These are phyloP conservation scores for Phyllostachys edulis DNA, from an alignment of 176 grass and related monocot species.

Conservation along the genomic window DNA sequence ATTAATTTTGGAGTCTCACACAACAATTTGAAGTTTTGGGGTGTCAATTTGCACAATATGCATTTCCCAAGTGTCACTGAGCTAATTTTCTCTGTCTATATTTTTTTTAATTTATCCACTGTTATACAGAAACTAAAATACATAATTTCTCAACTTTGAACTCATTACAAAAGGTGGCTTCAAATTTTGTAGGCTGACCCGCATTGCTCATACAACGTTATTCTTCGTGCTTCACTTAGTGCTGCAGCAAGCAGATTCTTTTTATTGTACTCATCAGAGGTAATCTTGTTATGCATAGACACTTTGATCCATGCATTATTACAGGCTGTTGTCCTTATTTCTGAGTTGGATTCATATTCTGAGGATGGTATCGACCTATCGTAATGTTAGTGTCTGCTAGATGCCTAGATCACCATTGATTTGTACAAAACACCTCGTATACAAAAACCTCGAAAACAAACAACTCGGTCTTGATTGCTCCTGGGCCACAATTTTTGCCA, in stretches of 20 bases:
- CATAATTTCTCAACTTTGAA: slow-evolving; percentile 29
- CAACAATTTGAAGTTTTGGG: not conserved
- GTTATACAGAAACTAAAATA: slow-evolving; percentile 5
- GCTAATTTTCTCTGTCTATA: not conserved
- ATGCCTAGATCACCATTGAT: not conserved
- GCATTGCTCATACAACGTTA: slow-evolving; percentile 86
- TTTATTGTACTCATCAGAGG: slow-evolving; percentile 83
- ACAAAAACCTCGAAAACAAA: not conserved
- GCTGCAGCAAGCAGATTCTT: slow-evolving; percentile 81
- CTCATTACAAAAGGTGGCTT: slow-evolving; percentile 9
- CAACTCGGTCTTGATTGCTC: not conserved
- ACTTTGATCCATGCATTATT: slow-evolving; percentile 17
- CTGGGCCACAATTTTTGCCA: not conserved
- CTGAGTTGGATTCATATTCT: not conserved
- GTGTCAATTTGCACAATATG: slow-evolving; percentile 14
- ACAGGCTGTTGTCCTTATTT: not conserved
- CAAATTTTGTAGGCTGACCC: slow-evolving; percentile 77
- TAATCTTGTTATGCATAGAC: slow-evolving; percentile 31
- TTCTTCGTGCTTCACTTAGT: slow-evolving; percentile 59
- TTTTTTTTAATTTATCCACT: not conserved
- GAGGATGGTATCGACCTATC: not conserved
- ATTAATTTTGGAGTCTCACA: not conserved
- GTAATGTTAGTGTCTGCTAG: not conserved
- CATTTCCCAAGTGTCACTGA: not conserved
- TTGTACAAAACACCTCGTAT: not conserved